A percentile compares a stretch with the other conserved stretches of the same genome.
Evolutionary conservation across 768 basidiomycete genomes (phyloP).

Genomic region (Dioszegia crocea): DNA sequence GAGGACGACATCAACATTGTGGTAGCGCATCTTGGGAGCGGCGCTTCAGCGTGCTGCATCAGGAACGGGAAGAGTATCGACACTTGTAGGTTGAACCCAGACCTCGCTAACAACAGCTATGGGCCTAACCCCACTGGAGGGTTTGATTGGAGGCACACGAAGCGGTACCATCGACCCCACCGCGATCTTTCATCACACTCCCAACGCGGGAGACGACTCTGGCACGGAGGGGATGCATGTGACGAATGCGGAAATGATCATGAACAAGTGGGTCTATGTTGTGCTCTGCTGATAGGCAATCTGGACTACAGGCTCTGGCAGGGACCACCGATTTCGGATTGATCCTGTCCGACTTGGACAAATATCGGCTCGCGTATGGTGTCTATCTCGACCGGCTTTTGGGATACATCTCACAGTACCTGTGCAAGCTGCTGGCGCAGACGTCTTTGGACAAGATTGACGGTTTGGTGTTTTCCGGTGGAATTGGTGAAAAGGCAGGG

Average conservation of each 20-base stretch:
- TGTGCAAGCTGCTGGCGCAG: slow-evolving; percentile 60
- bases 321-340: slow-evolving; percentile 78
- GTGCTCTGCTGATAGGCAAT: slow-evolving; percentile 52
- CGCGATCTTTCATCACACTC: slow-evolving; percentile 79
- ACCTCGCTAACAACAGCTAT: slow-evolving; percentile 52
- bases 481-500: slow-evolving; percentile 73
- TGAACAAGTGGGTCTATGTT: slow-evolving; percentile 50
- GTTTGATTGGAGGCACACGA: slow-evolving; percentile 83
- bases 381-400: slow-evolving; percentile 72
- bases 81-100: slow-evolving; percentile 54
- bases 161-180: slow-evolving; percentile 78
- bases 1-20: slow-evolving; percentile 64
- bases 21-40: slow-evolving; percentile 82
- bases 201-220: slow-evolving; percentile 58
- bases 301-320: slow-evolving; percentile 72
- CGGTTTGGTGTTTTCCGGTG: slow-evolving; percentile 79
- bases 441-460: slow-evolving; percentile 55
- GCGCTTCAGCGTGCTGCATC: slow-evolving; percentile 77
- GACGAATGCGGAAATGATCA: slow-evolving; percentile 51
- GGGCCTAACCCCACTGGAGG: slow-evolving; percentile 86
- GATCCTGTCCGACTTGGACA: slow-evolving; percentile 53
- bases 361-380: slow-evolving; percentile 64
- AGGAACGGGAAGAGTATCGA: slow-evolving; percentile 69
- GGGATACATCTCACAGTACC: slow-evolving; percentile 68
- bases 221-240: slow-evolving; percentile 45